phyloP scores from a whole-genome alignment of 1,139 yeast genomes.

The Spencermartinsiella ligniputridi region DNA sequence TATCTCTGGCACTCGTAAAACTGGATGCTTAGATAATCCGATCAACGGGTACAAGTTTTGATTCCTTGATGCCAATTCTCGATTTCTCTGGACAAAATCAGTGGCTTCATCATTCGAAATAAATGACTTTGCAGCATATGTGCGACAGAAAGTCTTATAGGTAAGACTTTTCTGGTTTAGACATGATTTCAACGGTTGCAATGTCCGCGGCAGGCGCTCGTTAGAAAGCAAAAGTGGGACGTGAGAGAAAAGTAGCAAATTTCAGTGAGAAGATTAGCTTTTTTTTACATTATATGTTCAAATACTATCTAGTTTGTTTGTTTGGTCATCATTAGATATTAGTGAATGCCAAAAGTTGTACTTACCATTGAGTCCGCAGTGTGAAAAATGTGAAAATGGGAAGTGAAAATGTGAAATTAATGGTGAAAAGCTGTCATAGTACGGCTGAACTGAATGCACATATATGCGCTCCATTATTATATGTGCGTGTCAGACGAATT shows the following conservation, averaged over 20 bases:
- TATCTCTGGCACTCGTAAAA: constrained; percentile 22
- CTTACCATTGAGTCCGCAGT: not conserved
- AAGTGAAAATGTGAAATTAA: too few species aligned
- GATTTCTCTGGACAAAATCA: constrained; percentile 42
- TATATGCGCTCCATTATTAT: too few species aligned
- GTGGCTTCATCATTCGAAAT: constrained; percentile 31
- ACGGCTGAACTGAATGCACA: too few species aligned
- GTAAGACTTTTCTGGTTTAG: constrained; percentile 1
- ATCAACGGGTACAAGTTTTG: constrained; percentile 23
- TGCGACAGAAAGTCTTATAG: too few species aligned
- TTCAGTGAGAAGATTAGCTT: constrained; percentile 22
- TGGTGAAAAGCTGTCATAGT: too few species aligned
- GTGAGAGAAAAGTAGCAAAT: not conserved
- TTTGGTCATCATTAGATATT: not conserved
- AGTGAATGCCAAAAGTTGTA: not conserved
- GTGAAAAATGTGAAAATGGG: not conserved
- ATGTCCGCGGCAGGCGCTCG: too few species aligned
- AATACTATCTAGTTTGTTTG: not conserved
- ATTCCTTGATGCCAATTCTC: constrained; percentile 15
- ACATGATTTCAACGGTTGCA: too few species aligned
- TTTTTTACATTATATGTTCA: constrained; percentile 1
- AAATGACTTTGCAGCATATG: constrained; percentile 12
- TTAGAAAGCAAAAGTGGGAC: not conserved
- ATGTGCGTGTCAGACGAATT: too few species aligned
- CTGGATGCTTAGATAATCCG: constrained; percentile 5